phyloP scores from a whole-genome alignment of 2,329 filamentous ascomycete genomes.

The Venturia nashicola region DNA sequence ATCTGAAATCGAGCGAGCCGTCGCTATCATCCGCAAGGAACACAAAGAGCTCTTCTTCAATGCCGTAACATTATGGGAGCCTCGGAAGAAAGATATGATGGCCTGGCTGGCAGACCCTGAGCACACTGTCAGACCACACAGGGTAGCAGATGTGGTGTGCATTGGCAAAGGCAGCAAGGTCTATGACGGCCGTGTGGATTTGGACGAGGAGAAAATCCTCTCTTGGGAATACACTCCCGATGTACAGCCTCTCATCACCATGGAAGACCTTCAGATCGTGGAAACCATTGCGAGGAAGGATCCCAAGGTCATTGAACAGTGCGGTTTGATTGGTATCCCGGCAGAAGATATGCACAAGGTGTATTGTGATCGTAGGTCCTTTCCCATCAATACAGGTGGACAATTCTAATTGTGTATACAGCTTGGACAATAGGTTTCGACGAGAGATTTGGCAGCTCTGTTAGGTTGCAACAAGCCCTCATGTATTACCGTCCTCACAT shows the following conservation, averaged over 20 bases:
- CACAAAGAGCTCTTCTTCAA: constrained; percentile 71
- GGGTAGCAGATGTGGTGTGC: constrained; percentile 71
- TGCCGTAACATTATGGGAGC: constrained; percentile 73
- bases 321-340: constrained; percentile 68
- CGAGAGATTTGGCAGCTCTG: constrained; percentile 67
- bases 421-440: constrained; percentile 94
- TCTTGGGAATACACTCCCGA: constrained; percentile 66
- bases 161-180: constrained; percentile 70
- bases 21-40: constrained; percentile 55
- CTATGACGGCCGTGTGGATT: constrained; percentile 69
- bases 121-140: constrained; percentile 47
- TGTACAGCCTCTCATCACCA: constrained; percentile 80
- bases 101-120: constrained; percentile 60
- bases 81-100: constrained; percentile 73
- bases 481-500: constrained; percentile 88
- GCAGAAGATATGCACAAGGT: constrained; percentile 85
- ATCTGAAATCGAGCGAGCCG: constrained; percentile 60
- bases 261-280: constrained; percentile 76
- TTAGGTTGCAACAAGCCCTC: constrained; percentile 78
- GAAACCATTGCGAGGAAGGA: constrained; percentile 67
- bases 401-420: constrained; percentile 18
- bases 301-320: constrained; percentile 82
- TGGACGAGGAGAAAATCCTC: constrained; percentile 52
- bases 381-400: not conserved
- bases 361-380: constrained; percentile 66